Evolutionary conservation across 208 protist species (phyloP).

Genomic region (Leishmania guyanensis): DNA sequence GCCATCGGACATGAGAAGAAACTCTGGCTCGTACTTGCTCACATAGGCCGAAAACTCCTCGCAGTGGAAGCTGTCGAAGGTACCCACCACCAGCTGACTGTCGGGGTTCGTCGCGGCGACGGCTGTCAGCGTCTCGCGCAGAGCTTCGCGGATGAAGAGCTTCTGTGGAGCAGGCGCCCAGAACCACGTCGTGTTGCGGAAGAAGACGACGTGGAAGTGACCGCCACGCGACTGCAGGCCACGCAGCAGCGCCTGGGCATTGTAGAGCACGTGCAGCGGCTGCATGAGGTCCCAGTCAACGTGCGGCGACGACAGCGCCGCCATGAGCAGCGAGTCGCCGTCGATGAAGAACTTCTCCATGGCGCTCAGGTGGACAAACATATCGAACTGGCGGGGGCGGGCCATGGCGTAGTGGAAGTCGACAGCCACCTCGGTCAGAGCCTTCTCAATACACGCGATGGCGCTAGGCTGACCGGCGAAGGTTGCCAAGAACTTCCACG

Average conservation of each 20-base stretch:
- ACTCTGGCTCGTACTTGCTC: slow-evolving; percentile 76
- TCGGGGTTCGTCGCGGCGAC: slow-evolving; percentile 43
- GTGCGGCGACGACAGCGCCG: slow-evolving; percentile 66
- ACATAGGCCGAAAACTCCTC: slow-evolving; percentile 67
- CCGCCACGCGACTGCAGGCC: slow-evolving; percentile 72
- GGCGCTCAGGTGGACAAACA: slow-evolving; percentile 90
- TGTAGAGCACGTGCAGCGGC: slow-evolving; percentile 86
- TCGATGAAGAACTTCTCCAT: slow-evolving; percentile 93
- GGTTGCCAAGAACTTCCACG: slow-evolving; percentile 80
- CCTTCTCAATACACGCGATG: slow-evolving; percentile 43
- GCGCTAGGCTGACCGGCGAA: slow-evolving; percentile 27
- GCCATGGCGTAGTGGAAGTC: slow-evolving; percentile 80
- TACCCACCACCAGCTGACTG: slow-evolving; percentile 46
- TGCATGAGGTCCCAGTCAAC: slow-evolving; percentile 91
- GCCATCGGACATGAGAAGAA: slow-evolving; percentile 87
- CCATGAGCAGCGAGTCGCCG: slow-evolving; percentile 89
- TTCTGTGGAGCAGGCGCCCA: slow-evolving; percentile 81
- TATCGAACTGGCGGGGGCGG: slow-evolving; percentile 87
- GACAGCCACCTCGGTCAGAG: slow-evolving; percentile 50
- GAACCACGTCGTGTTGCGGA: slow-evolving; percentile 70
- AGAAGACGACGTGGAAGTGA: slow-evolving; percentile 89
- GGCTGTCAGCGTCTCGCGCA: slow-evolving; percentile 49
- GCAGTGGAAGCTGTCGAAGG: slow-evolving; percentile 74
- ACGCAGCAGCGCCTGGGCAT: slow-evolving; percentile 79
- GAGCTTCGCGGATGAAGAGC: slow-evolving; percentile 79